These are phyloP conservation scores for Leccinum incarnatum DNA, from an alignment of 768 basidiomycete species.

Conservation along the genomic window DNA sequence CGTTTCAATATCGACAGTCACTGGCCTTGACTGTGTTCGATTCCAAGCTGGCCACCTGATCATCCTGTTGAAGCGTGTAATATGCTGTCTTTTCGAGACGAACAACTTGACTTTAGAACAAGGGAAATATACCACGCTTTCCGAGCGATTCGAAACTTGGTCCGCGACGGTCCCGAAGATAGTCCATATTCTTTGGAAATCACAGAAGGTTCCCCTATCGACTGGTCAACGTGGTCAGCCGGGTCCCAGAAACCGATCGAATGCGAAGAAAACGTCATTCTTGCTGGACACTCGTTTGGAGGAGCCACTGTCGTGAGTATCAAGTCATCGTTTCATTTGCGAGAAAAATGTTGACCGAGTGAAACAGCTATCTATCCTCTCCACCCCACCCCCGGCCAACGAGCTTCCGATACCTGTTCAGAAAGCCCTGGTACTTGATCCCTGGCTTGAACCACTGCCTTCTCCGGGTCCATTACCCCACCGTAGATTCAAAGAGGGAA, in stretches of 20 bases:
- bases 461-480: conserved; percentile 46
- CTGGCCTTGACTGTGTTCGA: not conserved
- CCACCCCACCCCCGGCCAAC: conserved; percentile 42
- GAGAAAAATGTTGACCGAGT: not conserved
- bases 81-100: conserved; percentile 52
- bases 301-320: conserved; percentile 49
- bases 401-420: conserved; percentile 49
- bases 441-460: conserved; percentile 79
- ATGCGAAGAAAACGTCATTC: conserved; percentile 35
- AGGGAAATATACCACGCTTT: conserved; percentile 68
- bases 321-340: not conserved
- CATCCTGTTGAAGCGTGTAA: conserved; percentile 18
- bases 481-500: conserved; percentile 5
- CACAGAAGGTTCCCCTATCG: conserved; percentile 35
- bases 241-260: conserved; percentile 26
- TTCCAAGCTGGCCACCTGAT: conserved; percentile 25
- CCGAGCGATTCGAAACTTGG: conserved; percentile 54
- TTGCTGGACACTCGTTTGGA: conserved; percentile 58
- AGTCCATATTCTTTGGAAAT: conserved; percentile 33
- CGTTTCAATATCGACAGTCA: not conserved
- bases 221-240: conserved; percentile 43
- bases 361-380: conserved; percentile 53
- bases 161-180: conserved; percentile 33
- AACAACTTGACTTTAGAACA: conserved; percentile 70
- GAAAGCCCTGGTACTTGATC: conserved; percentile 68